These are phyloP conservation scores for Didymella segeticola DNA, from an alignment of 2,329 filamentous ascomycete genomes.

Conservation along the genomic window DNA sequence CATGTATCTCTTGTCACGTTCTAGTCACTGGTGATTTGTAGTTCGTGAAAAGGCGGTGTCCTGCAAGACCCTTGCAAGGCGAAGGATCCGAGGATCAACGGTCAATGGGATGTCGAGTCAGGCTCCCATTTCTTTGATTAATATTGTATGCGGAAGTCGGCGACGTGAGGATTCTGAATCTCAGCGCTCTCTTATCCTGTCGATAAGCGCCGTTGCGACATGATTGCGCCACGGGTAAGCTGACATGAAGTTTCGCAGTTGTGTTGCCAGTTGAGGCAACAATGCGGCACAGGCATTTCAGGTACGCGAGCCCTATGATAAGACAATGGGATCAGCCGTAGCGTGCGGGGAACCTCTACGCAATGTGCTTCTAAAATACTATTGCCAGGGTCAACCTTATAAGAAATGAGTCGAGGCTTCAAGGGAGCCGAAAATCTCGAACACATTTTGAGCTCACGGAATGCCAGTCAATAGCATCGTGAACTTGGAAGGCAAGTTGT, in stretches of 20 bases:
- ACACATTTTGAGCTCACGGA: not conserved
- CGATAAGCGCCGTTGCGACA: slow-evolving; percentile 28
- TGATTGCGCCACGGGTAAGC: slow-evolving; percentile 23
- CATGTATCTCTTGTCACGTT: slow-evolving; percentile 5
- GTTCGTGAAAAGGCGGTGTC: slow-evolving; percentile 8
- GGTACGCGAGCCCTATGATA: slow-evolving; percentile 15
- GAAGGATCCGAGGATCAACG: slow-evolving; percentile 31
- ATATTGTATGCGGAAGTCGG: not conserved
- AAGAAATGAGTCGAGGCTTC: not conserved
- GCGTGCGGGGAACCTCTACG: slow-evolving; percentile 29
- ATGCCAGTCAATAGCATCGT: not conserved
- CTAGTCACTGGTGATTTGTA: not conserved
- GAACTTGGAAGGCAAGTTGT: not conserved
- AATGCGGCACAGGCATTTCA: slow-evolving; percentile 21
- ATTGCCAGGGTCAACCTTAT: not conserved
- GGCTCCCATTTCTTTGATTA: slow-evolving; percentile 8
- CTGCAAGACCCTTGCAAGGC: slow-evolving; percentile 13
- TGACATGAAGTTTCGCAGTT: slow-evolving; percentile 18
- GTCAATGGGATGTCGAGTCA: slow-evolving; percentile 27
- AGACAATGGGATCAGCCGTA: slow-evolving; percentile 12
- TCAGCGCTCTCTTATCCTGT: slow-evolving; percentile 2
- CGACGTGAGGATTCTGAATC: slow-evolving; percentile 3
- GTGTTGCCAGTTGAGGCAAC: slow-evolving; percentile 16
- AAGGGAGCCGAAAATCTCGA: not conserved
- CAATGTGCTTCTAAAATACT: slow-evolving; percentile 4